Evolutionary conservation across 2,329 filamentous ascomycete genomes (phyloP).

Genomic region (Neofusicoccum cordaticola): DNA sequence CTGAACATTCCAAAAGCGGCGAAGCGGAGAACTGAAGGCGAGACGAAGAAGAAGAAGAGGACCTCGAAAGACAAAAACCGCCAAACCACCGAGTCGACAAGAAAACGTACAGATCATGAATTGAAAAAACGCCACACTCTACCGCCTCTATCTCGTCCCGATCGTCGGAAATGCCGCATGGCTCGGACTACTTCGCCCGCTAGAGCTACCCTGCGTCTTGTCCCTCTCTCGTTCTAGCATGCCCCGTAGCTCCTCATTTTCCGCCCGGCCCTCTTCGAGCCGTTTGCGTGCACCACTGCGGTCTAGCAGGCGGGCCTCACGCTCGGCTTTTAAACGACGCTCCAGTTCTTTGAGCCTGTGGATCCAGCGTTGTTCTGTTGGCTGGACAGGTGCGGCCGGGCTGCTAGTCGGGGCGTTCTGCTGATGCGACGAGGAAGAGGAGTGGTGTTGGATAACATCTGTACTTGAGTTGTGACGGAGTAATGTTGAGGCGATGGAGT

Average conservation of each 20-base stretch:
- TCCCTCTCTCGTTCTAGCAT: constrained; percentile 60
- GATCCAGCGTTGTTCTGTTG: constrained; percentile 74
- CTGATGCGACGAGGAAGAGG: constrained; percentile 42
- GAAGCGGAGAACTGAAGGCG: background rate
- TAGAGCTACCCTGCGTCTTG: background rate
- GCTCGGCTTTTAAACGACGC: constrained; percentile 80
- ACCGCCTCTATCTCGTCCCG: background rate
- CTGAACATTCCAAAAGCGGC: no score
- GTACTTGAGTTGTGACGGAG: constrained; percentile 43
- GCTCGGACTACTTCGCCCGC: constrained; percentile 12
- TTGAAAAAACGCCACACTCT: background rate
- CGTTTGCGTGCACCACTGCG: constrained; percentile 78
- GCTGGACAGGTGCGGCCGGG: constrained; percentile 30
- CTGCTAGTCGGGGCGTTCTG: constrained; percentile 21
- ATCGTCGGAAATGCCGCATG: constrained; percentile 9
- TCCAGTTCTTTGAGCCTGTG: constrained; percentile 84
- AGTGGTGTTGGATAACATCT: constrained; percentile 33
- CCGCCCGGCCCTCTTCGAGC: constrained; percentile 69
- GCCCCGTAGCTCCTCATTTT: constrained; percentile 68
- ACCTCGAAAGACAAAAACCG: background rate
- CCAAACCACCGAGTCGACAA: background rate
- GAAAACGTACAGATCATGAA: background rate
- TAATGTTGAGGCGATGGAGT: constrained; percentile 50
- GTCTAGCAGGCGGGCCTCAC: constrained; percentile 82
- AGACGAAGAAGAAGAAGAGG: background rate